Evolutionary conservation across 2,329 filamentous ascomycete species (phyloP).

Genomic region (Amauroascus niger): DNA sequence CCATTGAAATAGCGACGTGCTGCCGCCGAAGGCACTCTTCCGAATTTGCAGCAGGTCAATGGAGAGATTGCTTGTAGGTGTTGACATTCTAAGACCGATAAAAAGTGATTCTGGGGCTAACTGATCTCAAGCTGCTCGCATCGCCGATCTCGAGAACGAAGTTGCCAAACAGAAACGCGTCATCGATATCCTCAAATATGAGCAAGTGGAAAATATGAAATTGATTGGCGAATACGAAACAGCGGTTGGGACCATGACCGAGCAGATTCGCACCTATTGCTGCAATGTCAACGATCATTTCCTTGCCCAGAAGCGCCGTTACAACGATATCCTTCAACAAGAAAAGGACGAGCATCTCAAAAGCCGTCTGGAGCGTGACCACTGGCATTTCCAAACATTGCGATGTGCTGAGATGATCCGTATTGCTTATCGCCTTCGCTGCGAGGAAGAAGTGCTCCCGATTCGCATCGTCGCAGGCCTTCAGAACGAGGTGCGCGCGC

Average conservation of each 20-base stretch:
- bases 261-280: constrained; percentile 44
- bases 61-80: constrained; percentile 35
- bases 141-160: constrained; percentile 41
- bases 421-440: constrained; percentile 39
- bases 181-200: constrained; percentile 36
- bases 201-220: constrained; percentile 41
- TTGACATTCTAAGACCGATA: not conserved
- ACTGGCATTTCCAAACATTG: constrained; percentile 42
- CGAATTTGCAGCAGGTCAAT: constrained; percentile 36
- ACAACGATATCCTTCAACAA: constrained; percentile 42
- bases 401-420: constrained; percentile 42
- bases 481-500: constrained; percentile 42
- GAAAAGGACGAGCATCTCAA: constrained; percentile 43
- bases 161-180: constrained; percentile 38
- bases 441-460: constrained; percentile 40
- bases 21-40: constrained; percentile 31
- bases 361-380: constrained; percentile 41
- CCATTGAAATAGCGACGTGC: constrained; percentile 33
- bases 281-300: constrained; percentile 42
- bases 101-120: too few relatives aligned
- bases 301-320: constrained; percentile 39
- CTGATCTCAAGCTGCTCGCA: constrained; percentile 34
- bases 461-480: constrained; percentile 38
- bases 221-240: constrained; percentile 42
- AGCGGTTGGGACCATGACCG: constrained; percentile 39